phyloP scores from a whole-genome alignment of 352 stramenopile genomes.

The Phytophthora citricola region DNA sequence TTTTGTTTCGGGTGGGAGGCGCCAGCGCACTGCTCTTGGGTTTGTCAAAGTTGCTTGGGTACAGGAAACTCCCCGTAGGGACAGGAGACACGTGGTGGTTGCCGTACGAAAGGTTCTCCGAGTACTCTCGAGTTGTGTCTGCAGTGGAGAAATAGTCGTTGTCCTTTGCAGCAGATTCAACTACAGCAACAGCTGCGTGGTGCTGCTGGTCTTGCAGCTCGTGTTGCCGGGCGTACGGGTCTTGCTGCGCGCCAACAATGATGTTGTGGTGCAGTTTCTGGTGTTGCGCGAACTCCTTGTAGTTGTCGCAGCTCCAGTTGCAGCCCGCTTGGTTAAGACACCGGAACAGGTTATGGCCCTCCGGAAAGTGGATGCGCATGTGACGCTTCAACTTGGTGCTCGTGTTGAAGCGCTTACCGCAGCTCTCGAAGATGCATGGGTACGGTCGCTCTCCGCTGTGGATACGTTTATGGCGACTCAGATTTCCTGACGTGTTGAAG shows the following conservation, averaged over 20 bases:
- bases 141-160: conserved; percentile 51
- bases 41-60: conserved; percentile 43
- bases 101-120: conserved; percentile 23
- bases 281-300: conserved; percentile 84
- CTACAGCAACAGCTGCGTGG: background rate
- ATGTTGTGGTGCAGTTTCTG: conserved; percentile 81
- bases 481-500: conserved; percentile 90
- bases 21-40: conserved; percentile 33
- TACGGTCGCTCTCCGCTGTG: conserved; percentile 87
- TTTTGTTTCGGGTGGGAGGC: conserved; percentile 40
- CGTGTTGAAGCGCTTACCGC: conserved; percentile 88
- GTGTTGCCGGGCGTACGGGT: conserved; percentile 13
- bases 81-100: conserved; percentile 17
- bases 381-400: conserved; percentile 91
- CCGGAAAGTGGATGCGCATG: conserved; percentile 88
- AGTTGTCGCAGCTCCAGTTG: conserved; percentile 79
- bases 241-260: conserved; percentile 58
- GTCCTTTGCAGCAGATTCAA: conserved; percentile 29
- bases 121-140: conserved; percentile 34
- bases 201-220: background rate
- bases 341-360: conserved; percentile 77
- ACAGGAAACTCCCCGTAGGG: conserved; percentile 46
- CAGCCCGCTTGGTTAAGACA: conserved; percentile 62
- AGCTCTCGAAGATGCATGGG: conserved; percentile 77
- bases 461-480: conserved; percentile 89